Evolutionary conservation across 208 protist genomes (phyloP).

Genomic region (Crithidia fasciculata): DNA sequence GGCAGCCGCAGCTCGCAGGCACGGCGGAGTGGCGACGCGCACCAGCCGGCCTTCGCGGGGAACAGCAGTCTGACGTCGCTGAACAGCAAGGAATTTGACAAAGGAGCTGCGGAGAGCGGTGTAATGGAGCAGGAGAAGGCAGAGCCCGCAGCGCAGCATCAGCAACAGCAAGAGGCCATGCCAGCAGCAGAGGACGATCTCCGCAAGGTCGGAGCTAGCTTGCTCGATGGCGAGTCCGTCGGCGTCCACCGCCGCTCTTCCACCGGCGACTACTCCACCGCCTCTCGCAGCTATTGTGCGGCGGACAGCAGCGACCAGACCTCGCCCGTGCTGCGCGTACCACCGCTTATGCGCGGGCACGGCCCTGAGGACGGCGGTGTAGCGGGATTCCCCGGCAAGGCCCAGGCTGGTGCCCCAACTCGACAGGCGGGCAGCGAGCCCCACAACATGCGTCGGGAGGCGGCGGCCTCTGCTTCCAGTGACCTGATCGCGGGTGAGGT

Average conservation of each 20-base stretch:
- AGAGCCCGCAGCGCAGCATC: too few species aligned
- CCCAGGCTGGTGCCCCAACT: too few species aligned
- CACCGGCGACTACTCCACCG: conserved; percentile 12
- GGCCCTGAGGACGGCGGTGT: background rate
- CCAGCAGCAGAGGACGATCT: too few species aligned
- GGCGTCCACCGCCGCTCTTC: background rate
- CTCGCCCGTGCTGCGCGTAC: conserved; percentile 4
- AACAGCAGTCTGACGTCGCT: background rate
- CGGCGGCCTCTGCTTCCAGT: background rate
- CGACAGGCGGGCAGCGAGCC: too few species aligned
- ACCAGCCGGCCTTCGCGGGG: background rate
- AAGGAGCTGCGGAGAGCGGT: background rate
- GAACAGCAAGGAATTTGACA: background rate
- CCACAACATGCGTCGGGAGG: too few species aligned
- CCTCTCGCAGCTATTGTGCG: conserved; percentile 2
- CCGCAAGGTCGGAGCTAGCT: too few species aligned
- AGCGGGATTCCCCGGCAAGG: background rate
- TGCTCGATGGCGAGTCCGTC: background rate
- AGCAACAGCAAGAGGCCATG: too few species aligned
- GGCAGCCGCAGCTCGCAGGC: conserved; percentile 4
- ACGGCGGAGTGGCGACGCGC: background rate
- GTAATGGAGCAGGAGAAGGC: background rate
- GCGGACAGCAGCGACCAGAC: background rate
- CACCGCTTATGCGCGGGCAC: background rate
- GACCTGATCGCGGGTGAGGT: conserved; percentile 9